Conservation (phyloP, 2,329 filamentous ascomycete species). For the Purpureocillium lavendulum region DNA sequence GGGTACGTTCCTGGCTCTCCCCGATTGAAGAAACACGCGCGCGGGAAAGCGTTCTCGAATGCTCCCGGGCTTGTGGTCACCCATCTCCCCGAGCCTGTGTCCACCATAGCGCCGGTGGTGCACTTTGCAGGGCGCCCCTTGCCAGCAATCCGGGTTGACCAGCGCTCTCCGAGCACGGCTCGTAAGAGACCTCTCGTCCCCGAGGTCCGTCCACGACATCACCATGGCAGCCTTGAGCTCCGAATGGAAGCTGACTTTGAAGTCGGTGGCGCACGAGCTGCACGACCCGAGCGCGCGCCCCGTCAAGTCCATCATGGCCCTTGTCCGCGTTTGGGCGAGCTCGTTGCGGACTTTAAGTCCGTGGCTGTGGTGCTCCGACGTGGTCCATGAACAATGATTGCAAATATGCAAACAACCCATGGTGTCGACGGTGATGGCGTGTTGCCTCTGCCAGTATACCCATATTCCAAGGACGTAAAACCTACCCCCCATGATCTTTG, state of each 20-base stretch:
- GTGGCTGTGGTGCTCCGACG: too few relatives aligned
- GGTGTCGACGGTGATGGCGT: background rate
- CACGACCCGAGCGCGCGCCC: background rate
- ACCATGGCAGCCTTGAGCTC: background rate
- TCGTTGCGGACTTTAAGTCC: too few relatives aligned
- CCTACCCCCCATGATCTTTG: background rate
- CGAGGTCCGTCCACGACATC: background rate
- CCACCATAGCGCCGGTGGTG: background rate
- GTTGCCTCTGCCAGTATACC: background rate
- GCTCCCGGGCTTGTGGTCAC: background rate
- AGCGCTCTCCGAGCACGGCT: background rate
- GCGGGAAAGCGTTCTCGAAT: background rate
- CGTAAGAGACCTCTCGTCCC: background rate
- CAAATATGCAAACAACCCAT: background rate
- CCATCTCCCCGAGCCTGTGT: background rate
- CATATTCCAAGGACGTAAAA: background rate
- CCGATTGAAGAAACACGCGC: too few relatives aligned
- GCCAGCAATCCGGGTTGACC: background rate
- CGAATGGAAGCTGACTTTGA: background rate
- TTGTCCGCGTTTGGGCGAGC: too few relatives aligned
- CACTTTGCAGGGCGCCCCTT: background rate
- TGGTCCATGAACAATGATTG: background rate
- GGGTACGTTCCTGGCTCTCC: too few relatives aligned
- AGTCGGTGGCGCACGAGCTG: background rate
- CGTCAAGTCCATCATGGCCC: too few relatives aligned